Percentiles rank a stretch among this genome's conserved stretches.
These are phyloP conservation scores for Amphirosellinia nigrospora DNA, from an alignment of 495 filamentous ascomycete species.

Conservation along the genomic window DNA sequence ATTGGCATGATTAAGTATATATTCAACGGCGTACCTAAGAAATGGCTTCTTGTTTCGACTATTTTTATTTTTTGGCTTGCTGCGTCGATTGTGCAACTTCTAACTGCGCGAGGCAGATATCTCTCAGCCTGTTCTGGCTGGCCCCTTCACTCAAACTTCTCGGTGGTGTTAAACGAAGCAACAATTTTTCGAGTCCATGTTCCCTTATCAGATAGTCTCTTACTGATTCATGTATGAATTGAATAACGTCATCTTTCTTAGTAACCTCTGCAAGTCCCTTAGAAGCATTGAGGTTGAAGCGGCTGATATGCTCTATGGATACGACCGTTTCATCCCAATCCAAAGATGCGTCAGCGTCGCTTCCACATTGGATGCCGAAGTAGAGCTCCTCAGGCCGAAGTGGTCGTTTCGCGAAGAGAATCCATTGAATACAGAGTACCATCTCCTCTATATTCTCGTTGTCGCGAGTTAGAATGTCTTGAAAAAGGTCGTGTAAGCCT, in stretches of 20 bases:
- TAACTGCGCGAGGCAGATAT: constrained; percentile 1
- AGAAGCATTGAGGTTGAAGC: constrained; percentile 40
- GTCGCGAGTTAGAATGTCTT: constrained; percentile 44
- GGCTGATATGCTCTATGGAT: constrained; percentile 16
- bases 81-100: not conserved
- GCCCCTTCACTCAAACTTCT: not conserved
- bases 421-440: constrained; percentile 48
- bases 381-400: constrained; percentile 46
- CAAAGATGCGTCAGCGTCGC: constrained; percentile 1
- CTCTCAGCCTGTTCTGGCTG: not conserved
- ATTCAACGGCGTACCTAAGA: not conserved
- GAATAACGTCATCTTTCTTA: constrained; percentile 34
- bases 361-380: constrained; percentile 41
- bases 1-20: not conserved
- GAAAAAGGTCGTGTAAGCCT: constrained; percentile 42
- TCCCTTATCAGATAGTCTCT: constrained; percentile 40
- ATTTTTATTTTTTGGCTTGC: not conserved
- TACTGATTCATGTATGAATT: constrained; percentile 53
- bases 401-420: constrained; percentile 44
- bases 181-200: not conserved
- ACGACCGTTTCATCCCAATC: constrained; percentile 19
- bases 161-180: not conserved
- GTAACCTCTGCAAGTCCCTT: constrained; percentile 46
- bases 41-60: not conserved
- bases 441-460: constrained; percentile 35